Evolutionary conservation across 208 protist genomes (phyloP).

Genomic region (Acanthamoeba sp.): DNA sequence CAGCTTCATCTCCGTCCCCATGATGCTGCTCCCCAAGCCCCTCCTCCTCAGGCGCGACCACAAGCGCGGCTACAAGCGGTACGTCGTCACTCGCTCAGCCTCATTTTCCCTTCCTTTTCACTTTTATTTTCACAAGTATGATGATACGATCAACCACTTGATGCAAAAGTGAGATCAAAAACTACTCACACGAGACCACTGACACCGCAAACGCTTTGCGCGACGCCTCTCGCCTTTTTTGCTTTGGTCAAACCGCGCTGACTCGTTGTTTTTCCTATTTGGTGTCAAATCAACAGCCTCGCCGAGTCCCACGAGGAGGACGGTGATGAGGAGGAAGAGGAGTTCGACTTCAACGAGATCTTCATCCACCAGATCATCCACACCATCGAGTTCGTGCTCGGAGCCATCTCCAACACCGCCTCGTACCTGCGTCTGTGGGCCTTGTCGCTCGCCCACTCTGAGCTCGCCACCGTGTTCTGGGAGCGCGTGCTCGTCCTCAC

Average conservation of each 20-base stretch:
- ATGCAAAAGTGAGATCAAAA: slow-evolving; percentile 40
- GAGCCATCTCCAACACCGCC: slow-evolving; percentile 99
- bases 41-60: slow-evolving; percentile 82
- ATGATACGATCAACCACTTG: slow-evolving; percentile 38
- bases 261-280: background rate
- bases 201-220: background rate
- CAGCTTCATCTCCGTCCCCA: slow-evolving; percentile 91
- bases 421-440: slow-evolving; percentile 99
- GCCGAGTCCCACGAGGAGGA: background rate
- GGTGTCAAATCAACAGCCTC: background rate
- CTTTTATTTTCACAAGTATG: background rate
- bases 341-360: slow-evolving; percentile 96
- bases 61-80: slow-evolving; percentile 75
- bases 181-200: background rate
- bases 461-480: slow-evolving; percentile 87
- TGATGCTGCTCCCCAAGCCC: slow-evolving; percentile 94
- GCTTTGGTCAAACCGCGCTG: background rate
- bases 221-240: background rate
- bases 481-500: slow-evolving; percentile 79
- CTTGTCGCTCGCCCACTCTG: slow-evolving; percentile 98
- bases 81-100: background rate
- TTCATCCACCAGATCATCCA: slow-evolving; percentile 99
- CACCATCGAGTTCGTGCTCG: slow-evolving; percentile 99
- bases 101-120: background rate
- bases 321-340: slow-evolving; percentile 65